phyloP scores from a whole-genome alignment of 208 protist species.

The Balamuthia mandrillaris region DNA sequence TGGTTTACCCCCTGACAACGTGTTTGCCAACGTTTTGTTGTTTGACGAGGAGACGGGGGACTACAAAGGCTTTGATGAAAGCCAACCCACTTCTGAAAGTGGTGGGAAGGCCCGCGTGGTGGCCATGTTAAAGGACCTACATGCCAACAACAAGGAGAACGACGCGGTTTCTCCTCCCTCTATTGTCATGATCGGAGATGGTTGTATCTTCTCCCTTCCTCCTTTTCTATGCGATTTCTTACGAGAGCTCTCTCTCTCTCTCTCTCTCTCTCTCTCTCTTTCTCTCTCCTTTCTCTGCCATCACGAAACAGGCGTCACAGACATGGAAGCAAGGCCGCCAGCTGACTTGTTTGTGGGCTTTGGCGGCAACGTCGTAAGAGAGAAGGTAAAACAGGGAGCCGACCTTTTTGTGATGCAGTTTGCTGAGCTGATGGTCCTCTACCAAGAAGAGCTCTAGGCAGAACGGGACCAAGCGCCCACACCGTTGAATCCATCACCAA shows the following conservation, averaged over 20 bases:
- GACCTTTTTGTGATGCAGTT: background rate
- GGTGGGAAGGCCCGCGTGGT: slow-evolving; percentile 5
- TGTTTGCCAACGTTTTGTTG: background rate
- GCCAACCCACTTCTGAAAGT: background rate
- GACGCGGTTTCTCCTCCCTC: no score
- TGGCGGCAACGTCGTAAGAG: slow-evolving; percentile 2
- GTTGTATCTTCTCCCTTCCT: no score
- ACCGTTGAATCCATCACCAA: no score
- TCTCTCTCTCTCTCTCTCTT: no score
- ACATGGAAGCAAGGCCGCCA: background rate
- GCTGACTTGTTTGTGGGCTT: background rate
- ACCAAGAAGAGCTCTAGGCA: no score
- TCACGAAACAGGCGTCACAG: no score
- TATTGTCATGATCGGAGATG: slow-evolving; percentile 9
- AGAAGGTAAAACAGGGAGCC: background rate
- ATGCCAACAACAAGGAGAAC: background rate
- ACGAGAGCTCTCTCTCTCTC: no score
- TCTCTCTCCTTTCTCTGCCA: no score
- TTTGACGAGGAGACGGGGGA: background rate
- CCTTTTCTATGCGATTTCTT: no score
- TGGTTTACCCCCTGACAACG: background rate
- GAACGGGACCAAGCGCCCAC: no score
- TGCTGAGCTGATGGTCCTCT: background rate
- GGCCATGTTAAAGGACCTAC: background rate
- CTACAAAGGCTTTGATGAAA: background rate